phyloP scores from a whole-genome alignment of 495 filamentous ascomycete species.

The Oidiodendron maius region DNA sequence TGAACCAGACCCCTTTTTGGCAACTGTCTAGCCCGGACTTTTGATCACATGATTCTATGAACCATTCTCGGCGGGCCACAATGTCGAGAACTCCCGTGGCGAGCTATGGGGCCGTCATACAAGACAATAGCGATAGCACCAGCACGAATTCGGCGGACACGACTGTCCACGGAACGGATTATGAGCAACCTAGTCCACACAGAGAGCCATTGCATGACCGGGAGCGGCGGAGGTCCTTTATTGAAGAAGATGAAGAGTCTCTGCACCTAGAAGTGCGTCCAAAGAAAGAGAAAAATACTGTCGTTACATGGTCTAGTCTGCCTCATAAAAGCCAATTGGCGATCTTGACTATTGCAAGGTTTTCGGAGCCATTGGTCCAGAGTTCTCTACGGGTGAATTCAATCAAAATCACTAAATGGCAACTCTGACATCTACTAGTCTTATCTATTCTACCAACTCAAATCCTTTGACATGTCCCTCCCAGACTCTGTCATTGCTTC shows the following conservation, averaged over 20 bases:
- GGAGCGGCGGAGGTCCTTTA: constrained; percentile 13
- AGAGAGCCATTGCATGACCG: constrained; percentile 12
- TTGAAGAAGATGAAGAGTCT: constrained; percentile 20
- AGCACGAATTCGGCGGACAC: background rate
- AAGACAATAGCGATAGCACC: no score
- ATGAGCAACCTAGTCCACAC: background rate
- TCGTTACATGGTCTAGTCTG: constrained; percentile 61
- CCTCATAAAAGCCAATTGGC: constrained; percentile 70
- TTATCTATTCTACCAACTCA: constrained; percentile 77
- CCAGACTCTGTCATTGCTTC: constrained; percentile 64
- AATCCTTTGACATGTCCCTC: constrained; percentile 60
- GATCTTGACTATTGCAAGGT: constrained; percentile 65
- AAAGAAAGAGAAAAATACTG: constrained; percentile 11
- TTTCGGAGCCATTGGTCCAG: constrained; percentile 76
- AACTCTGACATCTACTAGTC: constrained; percentile 31
- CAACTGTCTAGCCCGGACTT: no score
- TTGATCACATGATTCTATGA: no score
- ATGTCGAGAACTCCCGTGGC: no score
- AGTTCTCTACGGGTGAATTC: constrained; percentile 57
- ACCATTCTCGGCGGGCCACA: no score
- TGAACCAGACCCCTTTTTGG: no score
- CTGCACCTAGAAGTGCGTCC: constrained; percentile 11
- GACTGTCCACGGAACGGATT: constrained; percentile 13
- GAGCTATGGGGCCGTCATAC: no score
- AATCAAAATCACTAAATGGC: background rate